Percentiles rank a stretch among this genome's conserved stretches.
These are phyloP conservation scores for Penicillium sp. DNA, from an alignment of 2,329 filamentous ascomycete species.

Conservation along the genomic window DNA sequence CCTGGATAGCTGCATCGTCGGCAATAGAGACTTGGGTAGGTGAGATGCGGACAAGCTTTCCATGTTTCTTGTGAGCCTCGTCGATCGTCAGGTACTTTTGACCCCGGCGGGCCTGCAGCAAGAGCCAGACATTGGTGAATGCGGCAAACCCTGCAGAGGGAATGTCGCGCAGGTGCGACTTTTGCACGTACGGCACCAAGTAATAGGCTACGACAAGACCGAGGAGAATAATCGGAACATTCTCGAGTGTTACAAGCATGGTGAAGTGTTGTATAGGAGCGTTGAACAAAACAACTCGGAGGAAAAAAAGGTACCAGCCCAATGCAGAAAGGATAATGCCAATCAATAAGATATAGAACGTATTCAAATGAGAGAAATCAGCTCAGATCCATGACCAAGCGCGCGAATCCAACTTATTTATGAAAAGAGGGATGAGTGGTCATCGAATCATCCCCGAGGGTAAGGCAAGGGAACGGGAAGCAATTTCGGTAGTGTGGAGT, in stretches of 20 bases:
- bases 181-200: constrained; percentile 57
- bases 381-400: background rate
- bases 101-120: constrained; percentile 64
- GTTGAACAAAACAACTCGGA: background rate
- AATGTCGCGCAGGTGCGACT: constrained; percentile 52
- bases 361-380: background rate
- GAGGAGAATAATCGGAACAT: constrained; percentile 43
- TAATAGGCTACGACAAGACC: constrained; percentile 55
- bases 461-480: constrained; percentile 16
- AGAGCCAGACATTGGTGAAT: constrained; percentile 78
- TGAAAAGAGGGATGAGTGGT: background rate
- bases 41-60: constrained; percentile 77
- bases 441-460: constrained; percentile 19
- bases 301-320: background rate
- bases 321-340: background rate
- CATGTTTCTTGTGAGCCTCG: constrained; percentile 68
- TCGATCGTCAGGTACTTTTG: constrained; percentile 65
- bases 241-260: constrained; percentile 33
- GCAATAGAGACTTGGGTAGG: constrained; percentile 81
- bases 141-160: constrained; percentile 55
- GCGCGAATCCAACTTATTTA: constrained; percentile 15
- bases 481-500: constrained; percentile 21
- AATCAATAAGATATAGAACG: background rate
- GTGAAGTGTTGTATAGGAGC: constrained; percentile 2
- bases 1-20: constrained; percentile 71